Base-by-base conservation (phyloP, 1,284 basidiomycete species). In the Mycena sp. region DNA sequence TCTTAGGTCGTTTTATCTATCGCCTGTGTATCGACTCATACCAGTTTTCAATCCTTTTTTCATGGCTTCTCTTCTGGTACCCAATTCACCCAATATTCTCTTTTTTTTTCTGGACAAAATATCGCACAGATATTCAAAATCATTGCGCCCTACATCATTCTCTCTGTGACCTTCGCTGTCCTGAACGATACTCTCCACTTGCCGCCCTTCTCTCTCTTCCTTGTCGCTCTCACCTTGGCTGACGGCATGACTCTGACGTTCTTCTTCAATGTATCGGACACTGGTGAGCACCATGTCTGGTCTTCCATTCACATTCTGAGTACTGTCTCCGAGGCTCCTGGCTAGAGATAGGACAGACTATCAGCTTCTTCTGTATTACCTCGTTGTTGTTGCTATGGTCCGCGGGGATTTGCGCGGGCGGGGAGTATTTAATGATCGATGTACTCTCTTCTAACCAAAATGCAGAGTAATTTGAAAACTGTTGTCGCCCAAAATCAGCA, bases 311-410 rank as follows among this genome's bases (percentile, higher is more conserved):
- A 16, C 26, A 25, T 1, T 23, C 43, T 37, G 30, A 57, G 45
- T 48, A 35, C 19, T 21, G 6, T 37, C 51, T 51, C 17, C 23
- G 53, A 83, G 90, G 91, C 0, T 94, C 91, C 6, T 96, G 94
- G 95, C 78, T 96, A 56, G 93, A 96, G 73, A 96, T 95, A 60
- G 94, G 94, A 5, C 92, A 94, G 75, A 91, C 90, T 0, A 95
- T 96, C 72, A 93, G 87, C 58, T 94, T 95, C 77, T 96, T 95
- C 76, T 92, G 91, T 70, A 93, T 95, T 69, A 87, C 92, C 0
- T 95, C 93, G 2, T 76, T 95, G 45, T 78, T 96, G 53, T 81
- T 93, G 52, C 82, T 93, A 26, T 95, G 91, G 85, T 91, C 93
- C 1, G 89, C 88, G 35, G 90, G 88, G 0, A 86, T 93, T 23